Percentiles rank a stretch among this genome's conserved stretches.
Evolutionary conservation across 768 basidiomycete genomes (phyloP).

Genomic region (Mycena polygramma): DNA sequence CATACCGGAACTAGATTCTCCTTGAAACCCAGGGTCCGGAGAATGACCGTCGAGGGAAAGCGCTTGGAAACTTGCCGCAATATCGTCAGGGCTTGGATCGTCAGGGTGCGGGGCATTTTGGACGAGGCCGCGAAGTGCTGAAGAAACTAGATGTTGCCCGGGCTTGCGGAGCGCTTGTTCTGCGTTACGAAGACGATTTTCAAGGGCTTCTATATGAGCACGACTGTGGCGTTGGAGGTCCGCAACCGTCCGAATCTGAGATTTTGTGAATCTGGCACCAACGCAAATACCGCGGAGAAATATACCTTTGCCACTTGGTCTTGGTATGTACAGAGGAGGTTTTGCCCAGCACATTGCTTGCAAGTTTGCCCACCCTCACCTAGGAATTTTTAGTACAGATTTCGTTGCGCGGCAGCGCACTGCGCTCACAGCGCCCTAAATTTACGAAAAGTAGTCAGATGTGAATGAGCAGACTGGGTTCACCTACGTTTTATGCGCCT

Average conservation of each 20-base stretch:
- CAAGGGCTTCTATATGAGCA: neutral
- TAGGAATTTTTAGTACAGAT: neutral
- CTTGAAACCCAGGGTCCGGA: slow-evolving; percentile 16
- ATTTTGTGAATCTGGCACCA: neutral
- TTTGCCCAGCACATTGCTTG: neutral
- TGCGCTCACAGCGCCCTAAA: slow-evolving; percentile 14
- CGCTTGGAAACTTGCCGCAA: neutral
- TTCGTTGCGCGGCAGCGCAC: too few relatives aligned
- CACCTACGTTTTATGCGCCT: slow-evolving; percentile 2
- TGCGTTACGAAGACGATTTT: neutral
- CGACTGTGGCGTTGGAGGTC: neutral
- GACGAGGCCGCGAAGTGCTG: neutral
- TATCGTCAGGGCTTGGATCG: neutral
- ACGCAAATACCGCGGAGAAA: too few relatives aligned
- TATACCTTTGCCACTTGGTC: neutral
- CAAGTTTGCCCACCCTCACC: slow-evolving; percentile 4
- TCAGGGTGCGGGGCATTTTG: neutral
- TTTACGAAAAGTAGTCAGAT: neutral
- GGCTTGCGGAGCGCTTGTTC: neutral
- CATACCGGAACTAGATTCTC: slow-evolving; percentile 7
- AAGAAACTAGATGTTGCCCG: neutral
- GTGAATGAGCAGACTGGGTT: neutral
- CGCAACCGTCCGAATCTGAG: neutral
- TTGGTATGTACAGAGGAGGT: neutral
- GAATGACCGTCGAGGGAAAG: neutral